Evolutionary conservation across 2,329 filamentous ascomycete species (phyloP).

Genomic region (Cercospora zeina): DNA sequence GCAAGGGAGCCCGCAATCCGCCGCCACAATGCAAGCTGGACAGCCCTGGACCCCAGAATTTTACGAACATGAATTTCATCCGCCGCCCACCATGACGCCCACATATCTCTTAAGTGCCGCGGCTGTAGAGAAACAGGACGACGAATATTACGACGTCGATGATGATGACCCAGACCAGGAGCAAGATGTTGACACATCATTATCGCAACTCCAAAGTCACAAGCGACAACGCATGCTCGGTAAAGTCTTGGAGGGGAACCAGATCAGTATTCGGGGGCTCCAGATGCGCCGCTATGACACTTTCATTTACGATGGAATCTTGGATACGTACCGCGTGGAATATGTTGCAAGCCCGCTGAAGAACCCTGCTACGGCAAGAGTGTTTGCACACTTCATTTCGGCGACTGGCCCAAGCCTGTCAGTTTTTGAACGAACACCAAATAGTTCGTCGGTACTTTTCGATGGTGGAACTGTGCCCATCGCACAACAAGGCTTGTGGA

Average conservation of each 20-base stretch:
- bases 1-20: neutral
- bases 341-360: constrained; percentile 65
- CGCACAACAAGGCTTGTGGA: constrained; percentile 63
- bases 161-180: constrained; percentile 53
- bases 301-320: constrained; percentile 50
- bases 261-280: constrained; percentile 34
- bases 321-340: constrained; percentile 50
- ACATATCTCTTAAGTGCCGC: constrained; percentile 41
- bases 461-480: constrained; percentile 61
- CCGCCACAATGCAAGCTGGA: neutral
- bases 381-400: constrained; percentile 90
- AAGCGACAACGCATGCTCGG: constrained; percentile 31
- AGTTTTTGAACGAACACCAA: constrained; percentile 78
- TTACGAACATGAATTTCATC: constrained; percentile 33
- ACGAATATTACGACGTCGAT: constrained; percentile 53
- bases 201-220: constrained; percentile 21
- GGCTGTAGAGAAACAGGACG: constrained; percentile 50
- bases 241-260: constrained; percentile 34
- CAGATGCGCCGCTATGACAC: constrained; percentile 47
- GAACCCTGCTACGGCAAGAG: constrained; percentile 74
- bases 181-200: constrained; percentile 35
- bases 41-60: constrained; percentile 27
- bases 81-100: constrained; percentile 23
- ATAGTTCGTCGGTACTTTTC: constrained; percentile 69
- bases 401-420: constrained; percentile 85